Evolutionary conservation across 495 filamentous ascomycete species (phyloP).

Genomic region (Trichoderma reesei): DNA sequence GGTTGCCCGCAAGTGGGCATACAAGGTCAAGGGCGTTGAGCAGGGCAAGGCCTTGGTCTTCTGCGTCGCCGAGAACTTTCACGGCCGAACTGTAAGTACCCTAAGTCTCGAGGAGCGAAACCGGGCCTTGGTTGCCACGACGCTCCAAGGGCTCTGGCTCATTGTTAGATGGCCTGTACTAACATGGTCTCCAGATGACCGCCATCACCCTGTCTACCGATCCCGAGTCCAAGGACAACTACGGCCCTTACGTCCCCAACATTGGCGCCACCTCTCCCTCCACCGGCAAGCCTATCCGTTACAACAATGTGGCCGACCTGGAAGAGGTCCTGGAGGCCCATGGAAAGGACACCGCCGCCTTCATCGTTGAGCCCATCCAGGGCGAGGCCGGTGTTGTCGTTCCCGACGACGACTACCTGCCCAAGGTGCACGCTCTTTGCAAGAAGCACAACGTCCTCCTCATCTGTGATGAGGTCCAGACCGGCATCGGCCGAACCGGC

Average conservation of each 20-base stretch:
- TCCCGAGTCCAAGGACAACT: slow-evolving; percentile 91
- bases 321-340: slow-evolving; percentile 70
- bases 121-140: too few relatives aligned
- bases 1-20: slow-evolving; percentile 97
- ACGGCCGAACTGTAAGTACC: slow-evolving; percentile 76
- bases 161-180: not conserved
- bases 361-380: slow-evolving; percentile 96
- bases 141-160: not conserved
- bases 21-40: slow-evolving; percentile 89
- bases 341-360: slow-evolving; percentile 78
- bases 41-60: slow-evolving; percentile 77
- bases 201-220: slow-evolving; percentile 93
- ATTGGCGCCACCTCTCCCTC: slow-evolving; percentile 70
- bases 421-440: slow-evolving; percentile 73
- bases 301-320: slow-evolving; percentile 75
- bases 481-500: slow-evolving; percentile 88
- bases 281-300: slow-evolving; percentile 69
- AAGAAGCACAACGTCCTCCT: slow-evolving; percentile 88
- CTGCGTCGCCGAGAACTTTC: slow-evolving; percentile 85
- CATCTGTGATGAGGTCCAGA: slow-evolving; percentile 99
- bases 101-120: not conserved
- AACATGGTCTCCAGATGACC: slow-evolving; percentile 54
- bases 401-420: slow-evolving; percentile 80
- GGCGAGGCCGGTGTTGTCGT: slow-evolving; percentile 97
- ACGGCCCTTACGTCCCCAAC: slow-evolving; percentile 87